These are phyloP conservation scores for Fragaria ananassa DNA, from an alignment of 306 rosid species.

Conservation along the genomic window DNA sequence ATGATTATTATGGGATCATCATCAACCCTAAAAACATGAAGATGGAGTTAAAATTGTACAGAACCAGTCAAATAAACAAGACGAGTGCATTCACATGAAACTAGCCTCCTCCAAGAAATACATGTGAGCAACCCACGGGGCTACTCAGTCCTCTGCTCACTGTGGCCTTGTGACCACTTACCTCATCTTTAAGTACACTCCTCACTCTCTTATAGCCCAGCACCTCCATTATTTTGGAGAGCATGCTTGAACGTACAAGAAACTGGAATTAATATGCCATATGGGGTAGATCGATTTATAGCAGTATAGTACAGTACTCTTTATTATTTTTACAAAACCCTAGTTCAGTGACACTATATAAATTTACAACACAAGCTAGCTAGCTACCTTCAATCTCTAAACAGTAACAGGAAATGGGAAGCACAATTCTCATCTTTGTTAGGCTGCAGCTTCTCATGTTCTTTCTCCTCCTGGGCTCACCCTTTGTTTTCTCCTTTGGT, in stretches of 20 bases:
- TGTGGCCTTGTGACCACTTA: slow-evolving; percentile 4
- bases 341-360: neutral
- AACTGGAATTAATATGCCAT: neutral
- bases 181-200: neutral
- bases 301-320: neutral
- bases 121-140: slow-evolving; percentile 5
- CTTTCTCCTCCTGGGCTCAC: slow-evolving; percentile 26
- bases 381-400: neutral
- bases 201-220: neutral
- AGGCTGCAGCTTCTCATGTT: slow-evolving; percentile 19
- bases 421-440: slow-evolving; percentile 3
- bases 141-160: neutral
- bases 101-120: neutral
- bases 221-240: slow-evolving; percentile 4
- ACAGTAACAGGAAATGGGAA: slow-evolving; percentile 27
- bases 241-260: neutral
- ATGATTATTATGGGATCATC: neutral
- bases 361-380: neutral
- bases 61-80: neutral
- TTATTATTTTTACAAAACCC: neutral
- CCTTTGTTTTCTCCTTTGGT: slow-evolving; percentile 59
- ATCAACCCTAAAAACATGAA: neutral
- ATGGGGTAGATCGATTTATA: neutral
- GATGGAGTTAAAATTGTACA: neutral
- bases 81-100: slow-evolving; percentile 4